Base-by-base conservation (phyloP, 257 asterid genomes). In the Osmanthus fragrans region DNA sequence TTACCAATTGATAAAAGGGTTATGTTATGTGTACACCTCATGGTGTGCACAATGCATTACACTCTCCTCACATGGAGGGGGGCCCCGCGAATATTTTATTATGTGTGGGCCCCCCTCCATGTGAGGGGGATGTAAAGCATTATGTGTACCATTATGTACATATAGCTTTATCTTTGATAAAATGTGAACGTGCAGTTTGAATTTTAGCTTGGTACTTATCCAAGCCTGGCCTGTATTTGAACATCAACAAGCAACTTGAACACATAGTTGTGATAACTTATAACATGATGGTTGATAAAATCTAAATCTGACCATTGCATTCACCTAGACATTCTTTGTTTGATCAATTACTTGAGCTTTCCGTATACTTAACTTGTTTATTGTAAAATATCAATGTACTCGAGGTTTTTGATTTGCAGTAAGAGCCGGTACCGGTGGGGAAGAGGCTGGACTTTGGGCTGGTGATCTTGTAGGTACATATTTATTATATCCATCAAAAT, bases 391-490 rank as follows among this genome's bases (percentile, higher is more conserved):
- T 65, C 66, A 51, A 77, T 67, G 58, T 74, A 58, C 69, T 83
- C 63, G 51, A 66, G 69, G 72, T 77, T 76, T 77, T 76, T 76
- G 37, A 63, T 79, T 72, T 82, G 82, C 93, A 96, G 99, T 93
- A 74, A 87, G 99, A 85, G 98, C 99, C 82, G 99, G 99, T 79
- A 87, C 98, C 54, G 99, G 99, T 74, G 99, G 98, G 79, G 99
- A 93, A 80, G 99, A 96, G 86, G 99, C 98, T 82, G 98, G 98
- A 83, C 81, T 93, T 47, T 96, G 98, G 97, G 99, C 97, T 45
- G 98, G 96, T 93, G 99, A 96, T 96, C 99, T 96, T 96, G 99
- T 96, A 92, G 98, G 97, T 96, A 89, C 92, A 90, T 87, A 85
- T 78, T 90, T 84, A 81, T 70, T 84, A 83, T 83, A 85, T 82